Evolutionary conservation across 108 stramenopile genomes (phyloP).

Genomic region (Pseudonitzschia delicatissima): DNA sequence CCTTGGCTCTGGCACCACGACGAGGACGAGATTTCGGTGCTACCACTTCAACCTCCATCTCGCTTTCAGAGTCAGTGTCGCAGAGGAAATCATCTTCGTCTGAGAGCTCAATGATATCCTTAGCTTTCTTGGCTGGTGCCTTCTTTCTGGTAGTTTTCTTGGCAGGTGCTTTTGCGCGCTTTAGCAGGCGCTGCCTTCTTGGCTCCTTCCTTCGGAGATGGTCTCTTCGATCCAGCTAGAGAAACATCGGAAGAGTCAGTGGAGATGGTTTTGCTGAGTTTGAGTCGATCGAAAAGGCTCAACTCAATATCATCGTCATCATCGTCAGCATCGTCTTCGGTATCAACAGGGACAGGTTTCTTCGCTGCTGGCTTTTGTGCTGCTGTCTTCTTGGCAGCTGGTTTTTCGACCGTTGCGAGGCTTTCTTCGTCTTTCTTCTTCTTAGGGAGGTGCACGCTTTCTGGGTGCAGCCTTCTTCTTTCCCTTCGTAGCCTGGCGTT

Average conservation of each 20-base stretch:
- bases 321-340: background rate
- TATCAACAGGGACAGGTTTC: background rate
- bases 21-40: background rate
- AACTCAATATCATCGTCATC: constrained; percentile 3
- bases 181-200: background rate
- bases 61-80: background rate
- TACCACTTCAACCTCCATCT: background rate
- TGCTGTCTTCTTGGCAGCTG: constrained; percentile 10
- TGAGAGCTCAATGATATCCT: background rate
- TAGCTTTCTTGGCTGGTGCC: background rate
- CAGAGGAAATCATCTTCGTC: constrained; percentile 6
- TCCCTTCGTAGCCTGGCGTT: constrained; percentile 22
- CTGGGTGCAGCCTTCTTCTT: constrained; percentile 32
- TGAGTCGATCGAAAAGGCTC: constrained; percentile 5
- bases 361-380: constrained; percentile 14
- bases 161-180: background rate
- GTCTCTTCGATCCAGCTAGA: constrained; percentile 5
- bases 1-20: constrained; percentile 8
- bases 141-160: background rate
- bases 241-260: background rate
- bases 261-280: background rate
- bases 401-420: constrained; percentile 13
- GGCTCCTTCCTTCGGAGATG: constrained; percentile 5
- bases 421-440: constrained; percentile 65
- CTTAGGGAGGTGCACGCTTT: constrained; percentile 32